A percentile compares a stretch with the other conserved stretches of the same genome.
Evolutionary conservation across 2,329 filamentous ascomycete genomes (phyloP).

Genomic region (Diaporthe ilicicola): DNA sequence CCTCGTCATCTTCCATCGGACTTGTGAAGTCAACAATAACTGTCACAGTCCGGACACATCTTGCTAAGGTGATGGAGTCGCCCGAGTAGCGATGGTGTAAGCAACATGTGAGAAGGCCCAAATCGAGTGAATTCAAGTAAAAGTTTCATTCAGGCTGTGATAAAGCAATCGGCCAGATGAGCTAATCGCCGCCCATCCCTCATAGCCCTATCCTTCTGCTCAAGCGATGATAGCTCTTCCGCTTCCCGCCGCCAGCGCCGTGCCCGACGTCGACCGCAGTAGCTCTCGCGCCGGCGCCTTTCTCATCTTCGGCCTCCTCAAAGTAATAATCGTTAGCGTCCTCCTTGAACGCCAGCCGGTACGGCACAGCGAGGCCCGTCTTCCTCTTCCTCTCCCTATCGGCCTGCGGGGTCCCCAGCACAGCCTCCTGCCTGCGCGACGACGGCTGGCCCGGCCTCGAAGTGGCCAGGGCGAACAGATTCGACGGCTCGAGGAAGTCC

Average conservation of each 20-base stretch:
- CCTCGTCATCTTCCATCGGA: too few relatives aligned
- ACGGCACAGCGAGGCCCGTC: conserved; percentile 50
- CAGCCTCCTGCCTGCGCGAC: conserved; percentile 50
- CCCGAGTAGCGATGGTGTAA: too few relatives aligned
- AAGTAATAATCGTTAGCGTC: conserved; percentile 54
- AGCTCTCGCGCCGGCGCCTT: neutral
- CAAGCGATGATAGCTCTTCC: conserved; percentile 14
- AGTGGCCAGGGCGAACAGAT: conserved; percentile 76
- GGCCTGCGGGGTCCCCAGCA: conserved; percentile 40
- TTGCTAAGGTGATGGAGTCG: too few relatives aligned
- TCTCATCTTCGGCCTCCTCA: conserved; percentile 43
- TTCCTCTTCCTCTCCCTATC: conserved; percentile 31
- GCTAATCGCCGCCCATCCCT: neutral
- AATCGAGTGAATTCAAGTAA: neutral
- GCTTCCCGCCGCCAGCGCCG: neutral
- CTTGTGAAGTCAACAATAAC: too few relatives aligned
- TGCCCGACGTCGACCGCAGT: conserved; percentile 5
- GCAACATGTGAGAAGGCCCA: too few relatives aligned
- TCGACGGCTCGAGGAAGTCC: conserved; percentile 81
- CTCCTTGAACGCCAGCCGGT: conserved; percentile 50
- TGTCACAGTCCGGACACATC: too few relatives aligned
- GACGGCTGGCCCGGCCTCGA: conserved; percentile 57
- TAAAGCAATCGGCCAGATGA: neutral
- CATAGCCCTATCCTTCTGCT: conserved; percentile 21
- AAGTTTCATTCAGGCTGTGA: neutral